Percentiles rank a stretch among this genome's conserved stretches.
Conservation (phyloP, 768 basidiomycete genomes). For the Mycena rebaudengoi region DNA sequence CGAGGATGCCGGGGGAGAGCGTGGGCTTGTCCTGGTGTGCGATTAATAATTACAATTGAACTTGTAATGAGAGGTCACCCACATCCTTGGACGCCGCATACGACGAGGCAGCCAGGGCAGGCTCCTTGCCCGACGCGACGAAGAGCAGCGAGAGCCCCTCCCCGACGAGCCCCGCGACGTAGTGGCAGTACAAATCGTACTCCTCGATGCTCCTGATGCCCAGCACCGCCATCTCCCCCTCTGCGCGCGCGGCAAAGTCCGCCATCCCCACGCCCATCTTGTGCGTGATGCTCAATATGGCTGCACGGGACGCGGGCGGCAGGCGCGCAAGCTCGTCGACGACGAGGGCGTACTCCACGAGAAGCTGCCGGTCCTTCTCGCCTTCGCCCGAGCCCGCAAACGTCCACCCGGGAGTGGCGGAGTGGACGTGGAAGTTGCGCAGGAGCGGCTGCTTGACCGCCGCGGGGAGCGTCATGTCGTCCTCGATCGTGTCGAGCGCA, state of each 20-base stretch:
- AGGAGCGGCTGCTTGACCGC: conserved; percentile 87
- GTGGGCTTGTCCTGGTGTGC: too few species aligned
- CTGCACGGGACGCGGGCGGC: conserved; percentile 67
- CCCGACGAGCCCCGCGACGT: conserved; percentile 96
- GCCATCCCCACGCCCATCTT: conserved; percentile 98
- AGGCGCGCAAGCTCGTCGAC: conserved; percentile 85
- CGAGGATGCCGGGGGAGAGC: conserved; percentile 81
- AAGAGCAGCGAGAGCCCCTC: conserved; percentile 93
- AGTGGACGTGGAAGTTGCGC: conserved; percentile 81
- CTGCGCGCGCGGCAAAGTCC: conserved; percentile 66
- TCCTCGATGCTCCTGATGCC: conserved; percentile 82
- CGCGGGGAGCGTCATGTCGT: conserved; percentile 96
- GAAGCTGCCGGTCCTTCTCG: conserved; percentile 88
- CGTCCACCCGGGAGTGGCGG: conserved; percentile 85
- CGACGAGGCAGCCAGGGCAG: too few species aligned
- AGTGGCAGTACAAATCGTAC: conserved; percentile 98
- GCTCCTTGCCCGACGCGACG: conserved; percentile 87
- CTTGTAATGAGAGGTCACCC: too few species aligned
- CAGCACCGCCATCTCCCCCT: conserved; percentile 61
- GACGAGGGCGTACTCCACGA: conserved; percentile 84
- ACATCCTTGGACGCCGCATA: too few species aligned
- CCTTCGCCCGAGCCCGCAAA: conserved; percentile 83
- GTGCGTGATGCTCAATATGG: conserved; percentile 83
- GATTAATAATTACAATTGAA: too few species aligned
- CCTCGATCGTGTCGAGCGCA: conserved; percentile 96